Percentiles rank a stretch among this genome's conserved stretches.
Conservation (phyloP, 2,329 filamentous ascomycete species). For the Piedraia hortae region DNA sequence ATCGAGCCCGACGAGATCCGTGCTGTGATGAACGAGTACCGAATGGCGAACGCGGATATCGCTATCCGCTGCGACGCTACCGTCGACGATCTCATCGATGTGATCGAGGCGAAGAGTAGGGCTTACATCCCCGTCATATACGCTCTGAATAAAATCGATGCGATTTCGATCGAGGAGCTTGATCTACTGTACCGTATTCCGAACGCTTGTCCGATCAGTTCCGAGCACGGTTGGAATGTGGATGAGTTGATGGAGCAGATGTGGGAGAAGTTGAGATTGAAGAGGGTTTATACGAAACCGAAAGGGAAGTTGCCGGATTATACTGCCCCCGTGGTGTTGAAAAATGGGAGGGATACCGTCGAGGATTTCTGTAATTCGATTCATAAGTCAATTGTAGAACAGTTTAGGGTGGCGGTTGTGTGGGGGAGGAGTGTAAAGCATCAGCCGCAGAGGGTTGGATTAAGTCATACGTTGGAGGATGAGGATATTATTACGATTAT, state of each 20-base stretch:
- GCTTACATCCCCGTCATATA: slow-evolving; percentile 98
- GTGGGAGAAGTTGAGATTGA: slow-evolving; percentile 89
- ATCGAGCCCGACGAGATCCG: slow-evolving; percentile 93
- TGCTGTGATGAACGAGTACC: slow-evolving; percentile 92
- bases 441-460: slow-evolving; percentile 82
- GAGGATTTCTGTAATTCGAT: slow-evolving; percentile 98
- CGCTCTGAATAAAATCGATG: slow-evolving; percentile 95
- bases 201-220: slow-evolving; percentile 89
- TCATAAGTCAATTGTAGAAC: slow-evolving; percentile 81
- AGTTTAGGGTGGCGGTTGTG: slow-evolving; percentile 85
- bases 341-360: slow-evolving; percentile 56
- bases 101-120: slow-evolving; percentile 78
- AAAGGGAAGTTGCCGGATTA: slow-evolving; percentile 92
- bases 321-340: slow-evolving; percentile 65
- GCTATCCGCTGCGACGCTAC: slow-evolving; percentile 95
- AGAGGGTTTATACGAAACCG: slow-evolving; percentile 90
- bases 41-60: slow-evolving; percentile 87
- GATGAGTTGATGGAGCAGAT: slow-evolving; percentile 92
- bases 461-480: slow-evolving; percentile 73
- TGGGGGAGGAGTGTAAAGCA: slow-evolving; percentile 97
- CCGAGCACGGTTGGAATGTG: slow-evolving; percentile 84
- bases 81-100: slow-evolving; percentile 84
- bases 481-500: slow-evolving; percentile 50
- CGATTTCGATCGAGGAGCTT: slow-evolving; percentile 90
- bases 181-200: slow-evolving; percentile 91